Conservation (phyloP, 2,329 filamentous ascomycete genomes). For the Thelonectria blattea region DNA sequence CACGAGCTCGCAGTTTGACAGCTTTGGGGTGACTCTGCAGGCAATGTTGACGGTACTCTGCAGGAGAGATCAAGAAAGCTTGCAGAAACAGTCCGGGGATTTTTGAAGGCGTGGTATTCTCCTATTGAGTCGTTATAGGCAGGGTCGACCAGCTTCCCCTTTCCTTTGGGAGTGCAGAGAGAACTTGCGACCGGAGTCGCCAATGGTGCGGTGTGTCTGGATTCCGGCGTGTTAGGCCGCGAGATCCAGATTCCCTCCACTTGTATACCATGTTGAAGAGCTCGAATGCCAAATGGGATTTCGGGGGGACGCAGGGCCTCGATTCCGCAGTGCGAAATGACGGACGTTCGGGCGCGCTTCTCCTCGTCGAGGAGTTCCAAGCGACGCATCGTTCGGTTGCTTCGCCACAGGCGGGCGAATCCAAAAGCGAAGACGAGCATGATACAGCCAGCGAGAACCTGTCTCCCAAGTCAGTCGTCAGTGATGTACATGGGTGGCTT, state of each 20-base stretch:
- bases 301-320: slow-evolving; percentile 53
- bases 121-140: slow-evolving; percentile 2
- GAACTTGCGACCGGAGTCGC: slow-evolving; percentile 32
- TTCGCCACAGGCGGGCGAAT: slow-evolving; percentile 70
- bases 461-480: background rate
- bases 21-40: background rate
- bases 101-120: slow-evolving; percentile 1
- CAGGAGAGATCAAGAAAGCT: slow-evolving; percentile 3
- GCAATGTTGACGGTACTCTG: slow-evolving; percentile 13
- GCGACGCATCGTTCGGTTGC: slow-evolving; percentile 59
- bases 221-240: slow-evolving; percentile 50
- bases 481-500: background rate
- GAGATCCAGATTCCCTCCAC: slow-evolving; percentile 86
- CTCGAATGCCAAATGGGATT: slow-evolving; percentile 85
- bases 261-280: slow-evolving; percentile 81
- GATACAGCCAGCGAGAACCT: slow-evolving; percentile 78
- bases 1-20: background rate
- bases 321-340: slow-evolving; percentile 63
- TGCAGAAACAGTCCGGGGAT: background rate
- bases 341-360: slow-evolving; percentile 59
- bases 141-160: slow-evolving; percentile 27
- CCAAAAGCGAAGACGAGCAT: slow-evolving; percentile 72
- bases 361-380: slow-evolving; percentile 71
- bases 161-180: slow-evolving; percentile 27
- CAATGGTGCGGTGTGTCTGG: slow-evolving; percentile 33